Conservation (phyloP, 2,329 filamentous ascomycete species). For the Alternaria arborescens region DNA sequence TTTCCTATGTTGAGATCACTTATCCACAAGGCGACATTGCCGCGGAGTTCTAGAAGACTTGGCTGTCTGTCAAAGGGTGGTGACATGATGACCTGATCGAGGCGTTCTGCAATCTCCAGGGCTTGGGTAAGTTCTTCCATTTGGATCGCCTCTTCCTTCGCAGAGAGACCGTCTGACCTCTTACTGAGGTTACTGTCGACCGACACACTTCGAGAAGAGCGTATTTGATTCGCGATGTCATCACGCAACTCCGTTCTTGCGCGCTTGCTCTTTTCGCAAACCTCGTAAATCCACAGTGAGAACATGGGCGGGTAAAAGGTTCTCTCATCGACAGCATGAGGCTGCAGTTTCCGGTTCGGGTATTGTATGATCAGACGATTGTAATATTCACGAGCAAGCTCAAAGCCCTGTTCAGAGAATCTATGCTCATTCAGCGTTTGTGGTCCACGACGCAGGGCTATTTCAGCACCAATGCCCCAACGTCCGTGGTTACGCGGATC, state of each 20-base stretch:
- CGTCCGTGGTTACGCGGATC: slow-evolving; percentile 74
- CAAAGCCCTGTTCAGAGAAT: slow-evolving; percentile 59
- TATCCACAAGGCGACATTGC: slow-evolving; percentile 77
- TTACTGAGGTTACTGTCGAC: slow-evolving; percentile 16
- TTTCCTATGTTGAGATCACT: slow-evolving; percentile 68
- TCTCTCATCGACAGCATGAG: slow-evolving; percentile 68
- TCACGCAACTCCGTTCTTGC: slow-evolving; percentile 34
- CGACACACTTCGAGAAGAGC: slow-evolving; percentile 24
- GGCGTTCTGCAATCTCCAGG: slow-evolving; percentile 68
- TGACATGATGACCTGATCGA: slow-evolving; percentile 75
- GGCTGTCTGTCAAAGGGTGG: slow-evolving; percentile 74
- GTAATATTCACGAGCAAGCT: slow-evolving; percentile 73
- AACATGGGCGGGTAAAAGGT: slow-evolving; percentile 86
- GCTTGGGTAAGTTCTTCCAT: slow-evolving; percentile 66
- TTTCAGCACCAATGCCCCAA: slow-evolving; percentile 87
- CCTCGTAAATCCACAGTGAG: slow-evolving; percentile 80
- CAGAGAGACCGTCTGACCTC: slow-evolving; percentile 13
- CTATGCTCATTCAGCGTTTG: slow-evolving; percentile 4
- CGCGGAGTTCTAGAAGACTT: slow-evolving; percentile 74
- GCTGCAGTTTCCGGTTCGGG: slow-evolving; percentile 69
- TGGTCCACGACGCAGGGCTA: slow-evolving; percentile 69
- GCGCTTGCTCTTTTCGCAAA: slow-evolving; percentile 67
- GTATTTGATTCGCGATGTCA: slow-evolving; percentile 7
- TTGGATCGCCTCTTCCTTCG: slow-evolving; percentile 51
- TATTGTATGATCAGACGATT: slow-evolving; percentile 80